Conservation (phyloP, 495 filamentous ascomycete genomes). For the Trichocladium uniseriatum region DNA sequence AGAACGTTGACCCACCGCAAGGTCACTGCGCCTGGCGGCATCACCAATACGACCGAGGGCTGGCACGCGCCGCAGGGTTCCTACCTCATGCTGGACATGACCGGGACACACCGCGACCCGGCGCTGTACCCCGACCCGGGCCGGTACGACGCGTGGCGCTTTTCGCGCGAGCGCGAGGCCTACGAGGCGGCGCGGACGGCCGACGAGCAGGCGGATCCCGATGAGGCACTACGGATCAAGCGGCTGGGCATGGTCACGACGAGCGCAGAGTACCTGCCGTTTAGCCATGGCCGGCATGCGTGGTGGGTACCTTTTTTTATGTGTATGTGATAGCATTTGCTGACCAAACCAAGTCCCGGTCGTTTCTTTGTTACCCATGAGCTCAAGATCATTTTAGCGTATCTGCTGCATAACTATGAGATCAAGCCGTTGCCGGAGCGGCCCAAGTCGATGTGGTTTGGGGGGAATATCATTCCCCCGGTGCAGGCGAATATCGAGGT, state of each 20-base stretch:
- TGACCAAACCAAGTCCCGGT: conserved; percentile 25
- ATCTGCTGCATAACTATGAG: conserved; percentile 36
- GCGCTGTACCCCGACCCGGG: conserved; percentile 26
- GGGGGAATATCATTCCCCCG: conserved; percentile 24
- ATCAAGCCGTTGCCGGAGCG: conserved; percentile 22
- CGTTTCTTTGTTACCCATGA: conserved; percentile 38
- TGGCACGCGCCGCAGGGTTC: conserved; percentile 28
- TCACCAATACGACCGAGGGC: conserved; percentile 25
- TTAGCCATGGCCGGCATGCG: conserved; percentile 32
- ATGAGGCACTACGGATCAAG: conserved; percentile 21
- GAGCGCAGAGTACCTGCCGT: conserved; percentile 25
- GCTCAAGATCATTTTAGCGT: conserved; percentile 35
- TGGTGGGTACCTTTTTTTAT: conserved; percentile 19
- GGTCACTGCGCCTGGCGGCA: conserved; percentile 25
- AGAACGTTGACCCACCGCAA: conserved; percentile 27
- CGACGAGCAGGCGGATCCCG: conserved; percentile 7
- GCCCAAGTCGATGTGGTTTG: conserved; percentile 25
- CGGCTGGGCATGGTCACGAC: conserved; percentile 31
- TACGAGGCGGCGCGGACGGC: conserved; percentile 19
- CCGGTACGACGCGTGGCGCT: conserved; percentile 27
- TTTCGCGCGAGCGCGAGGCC: conserved; percentile 22
- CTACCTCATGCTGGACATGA: conserved; percentile 25
- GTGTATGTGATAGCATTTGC: background rate
- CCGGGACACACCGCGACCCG: conserved; percentile 23
- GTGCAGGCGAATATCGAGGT: conserved; percentile 22